Conservation (phyloP, 768 basidiomycete genomes). For the Lactarius vividus region DNA sequence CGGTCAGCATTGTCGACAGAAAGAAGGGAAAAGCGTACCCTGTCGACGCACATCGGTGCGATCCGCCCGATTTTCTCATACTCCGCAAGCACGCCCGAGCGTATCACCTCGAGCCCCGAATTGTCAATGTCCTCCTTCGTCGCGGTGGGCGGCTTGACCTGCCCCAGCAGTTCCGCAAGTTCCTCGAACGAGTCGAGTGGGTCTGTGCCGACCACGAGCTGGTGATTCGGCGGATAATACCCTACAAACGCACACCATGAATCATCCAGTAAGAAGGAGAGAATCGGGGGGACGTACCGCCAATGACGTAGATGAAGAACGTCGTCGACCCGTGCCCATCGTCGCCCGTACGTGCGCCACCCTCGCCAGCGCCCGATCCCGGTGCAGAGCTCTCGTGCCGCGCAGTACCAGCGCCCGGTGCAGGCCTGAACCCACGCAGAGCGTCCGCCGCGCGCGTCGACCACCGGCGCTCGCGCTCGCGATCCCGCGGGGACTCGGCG, state of each 20-base stretch:
- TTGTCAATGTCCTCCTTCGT: constrained; percentile 83
- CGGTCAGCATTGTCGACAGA: background rate
- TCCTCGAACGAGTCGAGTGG: constrained; percentile 80
- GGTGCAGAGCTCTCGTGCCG: constrained; percentile 25
- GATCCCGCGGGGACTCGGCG: constrained; percentile 1
- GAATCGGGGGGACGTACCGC: constrained; percentile 45
- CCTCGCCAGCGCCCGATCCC: constrained; percentile 1
- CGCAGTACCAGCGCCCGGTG: constrained; percentile 25
- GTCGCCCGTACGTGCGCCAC: constrained; percentile 13
- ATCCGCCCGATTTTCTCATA: constrained; percentile 42
- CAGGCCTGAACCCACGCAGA: constrained; percentile 51
- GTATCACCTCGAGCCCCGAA: constrained; percentile 76
- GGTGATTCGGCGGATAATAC: constrained; percentile 91
- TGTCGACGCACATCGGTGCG: constrained; percentile 74
- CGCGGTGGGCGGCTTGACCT: constrained; percentile 79
- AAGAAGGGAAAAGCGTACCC: constrained; percentile 47
- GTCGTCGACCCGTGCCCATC: constrained; percentile 51
- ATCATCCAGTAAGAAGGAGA: too few species aligned
- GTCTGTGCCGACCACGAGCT: constrained; percentile 76
- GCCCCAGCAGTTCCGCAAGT: constrained; percentile 78
- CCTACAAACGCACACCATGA: constrained; percentile 42
- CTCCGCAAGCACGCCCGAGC: constrained; percentile 39
- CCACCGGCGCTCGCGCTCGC: constrained; percentile 46
- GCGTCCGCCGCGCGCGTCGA: constrained; percentile 63
- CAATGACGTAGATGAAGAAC: constrained; percentile 89